Base-by-base conservation (phyloP, 2,329 filamentous ascomycete genomes). In the Pseudogymnoascus pannorum region DNA sequence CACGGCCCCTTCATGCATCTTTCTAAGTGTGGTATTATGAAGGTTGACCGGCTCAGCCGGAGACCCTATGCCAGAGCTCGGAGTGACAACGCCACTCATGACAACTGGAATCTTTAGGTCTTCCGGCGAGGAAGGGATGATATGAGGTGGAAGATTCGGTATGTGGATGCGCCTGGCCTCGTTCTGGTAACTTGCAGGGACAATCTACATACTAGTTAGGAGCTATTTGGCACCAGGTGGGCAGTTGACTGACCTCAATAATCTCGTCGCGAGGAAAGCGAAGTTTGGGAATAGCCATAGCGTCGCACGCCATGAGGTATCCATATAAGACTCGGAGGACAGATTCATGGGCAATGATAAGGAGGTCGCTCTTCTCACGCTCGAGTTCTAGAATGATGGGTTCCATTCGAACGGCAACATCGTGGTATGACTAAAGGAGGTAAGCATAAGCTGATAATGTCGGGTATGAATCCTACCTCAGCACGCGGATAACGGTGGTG, bases 251-350 rank as follows among this genome's bases (percentile, higher is more conserved):
- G 72, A 85, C 85, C 79, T 99, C 94, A 67, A 99, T 96, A 71
- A 99, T 97, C 73, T 99, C 92, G 72, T 99, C 88, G 44, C 94
- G 89, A 3, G 94, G 94, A 70, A 99, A 99, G 67, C 91, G 89
- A 64, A 99, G 84, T 68, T 87, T 88, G 3, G 94, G 94, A 65
- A 99, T 99, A 71, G 96, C 92, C 74, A 88, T 89, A 7, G 95
- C 92, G 72, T 93, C 94, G 76, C 94, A 97, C 68, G 96, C 94
- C 94, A 99, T 99, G 38, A 99, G 81, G 75, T 99, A 99, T 22
- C 92, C 92, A 72, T 99, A 99, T 3, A 99, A 82, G 22, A 99
- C 94, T 44, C 94, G 89, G 54, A 99, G 82, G n/a, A 99, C 94
- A 59, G 91, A 96, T 74, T 99, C 94, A 74, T 99, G 94, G 0